Evolutionary conservation across 768 basidiomycete genomes (phyloP).

Genomic region (Candolleomyces eurysporus): DNA sequence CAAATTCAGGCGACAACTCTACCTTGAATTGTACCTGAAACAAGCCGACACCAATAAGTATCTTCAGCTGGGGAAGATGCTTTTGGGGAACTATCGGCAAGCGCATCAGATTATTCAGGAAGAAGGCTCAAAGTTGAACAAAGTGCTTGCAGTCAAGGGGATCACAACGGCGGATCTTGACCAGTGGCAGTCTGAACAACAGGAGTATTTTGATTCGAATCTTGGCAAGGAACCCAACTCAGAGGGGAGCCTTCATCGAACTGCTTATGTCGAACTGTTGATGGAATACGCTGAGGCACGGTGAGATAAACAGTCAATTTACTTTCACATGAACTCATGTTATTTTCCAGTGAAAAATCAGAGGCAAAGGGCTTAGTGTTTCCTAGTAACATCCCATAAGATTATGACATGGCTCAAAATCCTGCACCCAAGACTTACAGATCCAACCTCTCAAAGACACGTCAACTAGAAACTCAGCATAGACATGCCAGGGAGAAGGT

Average conservation of each 20-base stretch:
- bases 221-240: too few species aligned
- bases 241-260: slow-evolving; percentile 23
- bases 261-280: slow-evolving; percentile 31
- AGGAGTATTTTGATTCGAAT: slow-evolving; percentile 17
- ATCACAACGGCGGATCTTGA: slow-evolving; percentile 20
- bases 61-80: neutral
- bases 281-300: slow-evolving; percentile 1
- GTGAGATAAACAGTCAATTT: neutral
- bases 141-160: neutral
- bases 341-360: neutral
- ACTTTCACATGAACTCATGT: neutral
- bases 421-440: neutral
- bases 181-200: slow-evolving; percentile 20
- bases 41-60: neutral
- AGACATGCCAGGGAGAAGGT: neutral
- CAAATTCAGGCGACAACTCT: neutral
- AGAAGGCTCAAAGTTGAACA: neutral
- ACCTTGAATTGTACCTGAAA: neutral
- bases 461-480: neutral
- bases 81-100: neutral
- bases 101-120: slow-evolving; percentile 1
- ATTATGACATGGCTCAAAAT: neutral
- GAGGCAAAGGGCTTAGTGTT: neutral
- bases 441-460: neutral
- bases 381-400: neutral